Base-by-base conservation (phyloP, 306 rosid species). In the Purshia tridentata region DNA sequence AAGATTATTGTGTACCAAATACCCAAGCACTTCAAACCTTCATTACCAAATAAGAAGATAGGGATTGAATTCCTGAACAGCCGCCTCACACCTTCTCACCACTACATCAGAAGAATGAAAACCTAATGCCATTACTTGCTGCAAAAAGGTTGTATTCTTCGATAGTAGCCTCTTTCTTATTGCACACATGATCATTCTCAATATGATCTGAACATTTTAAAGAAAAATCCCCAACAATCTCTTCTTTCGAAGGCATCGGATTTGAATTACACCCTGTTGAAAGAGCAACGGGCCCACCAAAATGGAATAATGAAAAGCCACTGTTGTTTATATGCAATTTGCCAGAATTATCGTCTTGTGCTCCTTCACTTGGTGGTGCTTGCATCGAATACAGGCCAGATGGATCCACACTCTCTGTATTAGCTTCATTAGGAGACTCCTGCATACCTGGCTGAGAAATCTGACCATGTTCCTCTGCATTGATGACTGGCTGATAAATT, bases 101-200 rank as follows among this genome's bases (percentile, higher is more conserved):
- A 72, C 76, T 83, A 79, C 80, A 80, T 84, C 75, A 87, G 84
- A 91, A 91, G 89, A 92, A 82, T 6, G 92, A 67, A 85, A 95
- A 90, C 82, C 85, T 80, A 77, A 87, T 54, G 72, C 87, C 88
- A 35, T 87, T 90, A 74, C 91, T 86, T 69, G 98, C 85, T 3
- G 98, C 96, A 87, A 95, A 95, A 81, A 95, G 83, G 85, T 82
- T 92, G 97, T 95, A 95, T 77, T 91, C 99, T 86, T 90, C 97
- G 81, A 88, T 72, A 65, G 85, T 80, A 40, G 86, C 78, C 83
- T 86, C 97, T 75, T 85, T 90, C 84, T 86, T 85, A 81, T 65
- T 84, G 85, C 84, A 77, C n/a, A 81, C 75, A 7, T 66, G 84
- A 65, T 85, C 89, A 50, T 79, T 81, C 69, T 86, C 88, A 1